Conservation (phyloP, 768 basidiomycete genomes). For the Lyophyllum decastes region DNA sequence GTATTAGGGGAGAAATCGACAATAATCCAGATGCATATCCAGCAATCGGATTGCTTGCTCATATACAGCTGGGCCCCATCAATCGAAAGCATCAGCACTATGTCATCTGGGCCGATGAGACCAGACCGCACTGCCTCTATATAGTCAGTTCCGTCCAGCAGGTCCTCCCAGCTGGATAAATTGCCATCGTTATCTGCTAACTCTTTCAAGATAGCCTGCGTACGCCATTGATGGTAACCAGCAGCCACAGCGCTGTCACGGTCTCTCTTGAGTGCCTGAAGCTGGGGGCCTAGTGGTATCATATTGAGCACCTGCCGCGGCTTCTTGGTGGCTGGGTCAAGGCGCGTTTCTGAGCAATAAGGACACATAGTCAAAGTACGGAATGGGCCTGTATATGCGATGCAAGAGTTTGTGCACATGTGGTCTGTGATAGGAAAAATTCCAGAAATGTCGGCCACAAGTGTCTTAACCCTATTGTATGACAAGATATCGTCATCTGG, state of each 20-base stretch:
- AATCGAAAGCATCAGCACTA: too few relatives aligned
- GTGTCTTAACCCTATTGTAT: constrained; percentile 4
- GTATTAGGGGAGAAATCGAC: constrained; percentile 25
- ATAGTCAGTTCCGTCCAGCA: neutral
- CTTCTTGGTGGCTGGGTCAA: neutral
- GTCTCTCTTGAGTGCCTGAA: neutral
- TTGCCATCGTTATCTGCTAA: neutral
- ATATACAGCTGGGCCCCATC: constrained; percentile 35
- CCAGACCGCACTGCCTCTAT: neutral
- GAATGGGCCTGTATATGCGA: constrained; percentile 24
- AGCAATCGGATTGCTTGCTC: constrained; percentile 32
- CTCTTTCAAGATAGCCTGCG: neutral
- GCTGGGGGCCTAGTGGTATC: neutral
- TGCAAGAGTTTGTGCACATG: constrained; percentile 27
- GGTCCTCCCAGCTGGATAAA: constrained; percentile 9
- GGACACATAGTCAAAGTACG: constrained; percentile 13
- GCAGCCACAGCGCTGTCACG: neutral
- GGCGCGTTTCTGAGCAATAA: neutral
- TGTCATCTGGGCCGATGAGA: constrained; percentile 24
- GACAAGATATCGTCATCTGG: neutral
- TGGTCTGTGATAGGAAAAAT: constrained; percentile 17
- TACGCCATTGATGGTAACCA: neutral
- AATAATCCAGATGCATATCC: constrained; percentile 35
- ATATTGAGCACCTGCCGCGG: neutral
- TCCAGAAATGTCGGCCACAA: constrained; percentile 11